Evolutionary conservation across 768 basidiomycete species (phyloP).

Genomic region (Mrakia frigida): DNA sequence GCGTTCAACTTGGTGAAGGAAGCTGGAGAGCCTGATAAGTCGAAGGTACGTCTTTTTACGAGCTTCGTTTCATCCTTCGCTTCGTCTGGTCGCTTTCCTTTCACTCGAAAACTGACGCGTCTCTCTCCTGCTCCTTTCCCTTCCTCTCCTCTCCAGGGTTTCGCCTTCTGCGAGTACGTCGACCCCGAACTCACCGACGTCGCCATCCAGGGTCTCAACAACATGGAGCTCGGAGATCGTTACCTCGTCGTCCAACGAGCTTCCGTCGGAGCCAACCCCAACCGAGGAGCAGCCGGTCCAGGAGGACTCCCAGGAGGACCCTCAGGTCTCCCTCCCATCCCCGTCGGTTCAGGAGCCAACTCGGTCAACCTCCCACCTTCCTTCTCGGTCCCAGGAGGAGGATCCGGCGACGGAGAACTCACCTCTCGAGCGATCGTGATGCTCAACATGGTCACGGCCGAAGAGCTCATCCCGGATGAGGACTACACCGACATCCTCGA

Average conservation of each 20-base stretch:
- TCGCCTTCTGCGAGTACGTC: slow-evolving; percentile 98
- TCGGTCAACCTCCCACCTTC: not conserved
- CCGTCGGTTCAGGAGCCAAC: not conserved
- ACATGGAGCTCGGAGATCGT: slow-evolving; percentile 95
- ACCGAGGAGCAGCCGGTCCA: slow-evolving; percentile 21
- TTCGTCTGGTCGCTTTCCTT: not conserved
- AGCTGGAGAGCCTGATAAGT: slow-evolving; percentile 62
- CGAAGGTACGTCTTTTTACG: slow-evolving; percentile 59
- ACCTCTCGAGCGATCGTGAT: slow-evolving; percentile 80
- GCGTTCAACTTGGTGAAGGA: slow-evolving; percentile 98
- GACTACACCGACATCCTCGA: slow-evolving; percentile 93
- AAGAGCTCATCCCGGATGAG: slow-evolving; percentile 81
- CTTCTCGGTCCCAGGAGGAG: not conserved
- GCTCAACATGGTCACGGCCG: slow-evolving; percentile 96
- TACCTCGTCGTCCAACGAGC: slow-evolving; percentile 95
- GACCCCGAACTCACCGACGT: slow-evolving; percentile 84
- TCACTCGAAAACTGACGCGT: too few species aligned
- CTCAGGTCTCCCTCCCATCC: slow-evolving; percentile 18
- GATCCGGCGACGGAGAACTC: slow-evolving; percentile 43
- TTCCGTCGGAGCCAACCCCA: slow-evolving; percentile 59
- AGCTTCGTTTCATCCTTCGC: too few species aligned
- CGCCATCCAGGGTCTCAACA: slow-evolving; percentile 90
- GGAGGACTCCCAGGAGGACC: slow-evolving; percentile 19
- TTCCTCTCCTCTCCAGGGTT: slow-evolving; percentile 58
- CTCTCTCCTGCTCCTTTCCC: not conserved